These are phyloP conservation scores for Malbranchea cinnamomea DNA, from an alignment of 2,329 filamentous ascomycete species.

Conservation along the genomic window DNA sequence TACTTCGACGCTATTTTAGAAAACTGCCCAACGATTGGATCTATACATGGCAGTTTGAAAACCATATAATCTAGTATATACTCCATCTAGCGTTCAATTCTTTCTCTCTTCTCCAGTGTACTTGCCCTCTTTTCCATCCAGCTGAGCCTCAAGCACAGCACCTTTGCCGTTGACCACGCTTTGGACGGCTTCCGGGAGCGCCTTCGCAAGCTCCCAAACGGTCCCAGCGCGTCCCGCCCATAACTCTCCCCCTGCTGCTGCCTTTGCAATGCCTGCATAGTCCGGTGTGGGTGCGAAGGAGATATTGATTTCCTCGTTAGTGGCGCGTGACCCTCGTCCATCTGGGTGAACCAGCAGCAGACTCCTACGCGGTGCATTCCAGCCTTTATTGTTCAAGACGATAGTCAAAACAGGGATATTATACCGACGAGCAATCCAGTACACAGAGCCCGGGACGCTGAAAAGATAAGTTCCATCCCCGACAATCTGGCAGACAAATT, in stretches of 20 bases:
- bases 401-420: conserved; percentile 51
- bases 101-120: conserved; percentile 33
- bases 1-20: no score
- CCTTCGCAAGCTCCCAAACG: conserved; percentile 38
- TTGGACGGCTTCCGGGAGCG: conserved; percentile 44
- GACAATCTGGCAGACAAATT: conserved; percentile 49
- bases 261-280: conserved; percentile 52
- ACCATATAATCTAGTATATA: conserved; percentile 1
- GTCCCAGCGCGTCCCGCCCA: conserved; percentile 47
- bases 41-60: no score
- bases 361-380: conserved; percentile 50
- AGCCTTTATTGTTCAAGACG: conserved; percentile 55
- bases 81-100: conserved; percentile 15
- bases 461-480: conserved; percentile 56
- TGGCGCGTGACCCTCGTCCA: conserved; percentile 45
- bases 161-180: conserved; percentile 40
- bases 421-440: conserved; percentile 54
- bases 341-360: conserved; percentile 51
- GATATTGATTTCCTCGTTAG: conserved; percentile 51
- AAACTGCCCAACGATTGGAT: no score
- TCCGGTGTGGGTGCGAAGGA: conserved; percentile 51
- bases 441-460: conserved; percentile 48
- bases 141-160: conserved; percentile 48
- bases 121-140: conserved; percentile 42
- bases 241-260: conserved; percentile 45